Percentiles rank a stretch among this genome's conserved stretches.
phyloP scores from a whole-genome alignment of 345 rosid species.

The Heritiera littoralis region DNA sequence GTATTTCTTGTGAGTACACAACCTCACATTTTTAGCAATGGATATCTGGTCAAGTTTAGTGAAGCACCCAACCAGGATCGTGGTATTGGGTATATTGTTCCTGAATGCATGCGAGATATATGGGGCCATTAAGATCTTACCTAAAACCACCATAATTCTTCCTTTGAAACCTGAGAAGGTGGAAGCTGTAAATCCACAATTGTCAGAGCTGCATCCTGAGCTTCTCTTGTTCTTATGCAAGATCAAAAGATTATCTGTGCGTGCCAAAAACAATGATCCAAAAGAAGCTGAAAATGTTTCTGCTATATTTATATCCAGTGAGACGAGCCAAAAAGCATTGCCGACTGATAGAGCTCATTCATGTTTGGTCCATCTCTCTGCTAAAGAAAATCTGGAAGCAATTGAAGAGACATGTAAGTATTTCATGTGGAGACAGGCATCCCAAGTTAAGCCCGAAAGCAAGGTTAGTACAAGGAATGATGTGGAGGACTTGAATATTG shows the following conservation, averaged over 20 bases:
- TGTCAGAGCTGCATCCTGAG: constrained; percentile 21
- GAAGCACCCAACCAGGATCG: constrained; percentile 7
- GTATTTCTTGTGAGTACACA: constrained; percentile 23
- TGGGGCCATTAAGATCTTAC: neutral
- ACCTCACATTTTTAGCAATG: constrained; percentile 28
- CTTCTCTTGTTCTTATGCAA: constrained; percentile 17
- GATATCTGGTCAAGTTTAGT: constrained; percentile 17
- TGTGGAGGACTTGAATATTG: neutral
- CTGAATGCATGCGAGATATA: constrained; percentile 22
- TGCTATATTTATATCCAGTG: constrained; percentile 3
- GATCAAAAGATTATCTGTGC: constrained; percentile 10
- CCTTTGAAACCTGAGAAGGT: constrained; percentile 24
- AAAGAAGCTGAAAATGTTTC: constrained; percentile 8
- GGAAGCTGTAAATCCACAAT: constrained; percentile 14
- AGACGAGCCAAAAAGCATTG: neutral
- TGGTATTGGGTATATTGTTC: constrained; percentile 29
- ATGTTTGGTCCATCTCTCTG: neutral
- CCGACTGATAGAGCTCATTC: neutral
- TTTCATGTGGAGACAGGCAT: neutral
- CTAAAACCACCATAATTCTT: constrained; percentile 11
- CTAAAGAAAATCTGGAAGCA: neutral
- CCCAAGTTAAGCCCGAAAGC: neutral
- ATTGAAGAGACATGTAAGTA: neutral
- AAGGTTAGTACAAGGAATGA: constrained; percentile 7
- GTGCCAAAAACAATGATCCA: neutral